Evolutionary conservation across 2,329 filamentous ascomycete genomes (phyloP).

Genomic region (Periconia digitata): DNA sequence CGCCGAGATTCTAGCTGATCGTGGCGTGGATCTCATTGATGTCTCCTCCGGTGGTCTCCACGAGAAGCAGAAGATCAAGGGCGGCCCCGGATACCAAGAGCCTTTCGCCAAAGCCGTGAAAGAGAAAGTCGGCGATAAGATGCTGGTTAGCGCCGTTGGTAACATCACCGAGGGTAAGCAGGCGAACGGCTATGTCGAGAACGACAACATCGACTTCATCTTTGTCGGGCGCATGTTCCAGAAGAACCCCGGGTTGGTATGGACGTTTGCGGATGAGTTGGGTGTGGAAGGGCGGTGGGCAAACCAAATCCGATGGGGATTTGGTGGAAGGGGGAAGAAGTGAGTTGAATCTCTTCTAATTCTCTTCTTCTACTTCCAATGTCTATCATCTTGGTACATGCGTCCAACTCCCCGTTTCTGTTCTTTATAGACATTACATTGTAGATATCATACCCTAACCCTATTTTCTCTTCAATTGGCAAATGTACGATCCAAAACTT

Average conservation of each 20-base stretch:
- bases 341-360: conserved; percentile 17
- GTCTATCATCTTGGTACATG: neutral
- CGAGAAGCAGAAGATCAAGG: conserved; percentile 60
- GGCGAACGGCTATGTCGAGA: conserved; percentile 50
- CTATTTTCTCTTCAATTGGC: neutral
- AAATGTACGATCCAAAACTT: neutral
- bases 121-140: conserved; percentile 67
- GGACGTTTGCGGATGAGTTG: conserved; percentile 71
- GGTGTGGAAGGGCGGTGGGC: conserved; percentile 72
- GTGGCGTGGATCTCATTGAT: conserved; percentile 81
- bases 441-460: neutral
- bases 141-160: conserved; percentile 76
- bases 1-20: conserved; percentile 66
- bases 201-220: conserved; percentile 63
- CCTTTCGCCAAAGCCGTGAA: conserved; percentile 73
- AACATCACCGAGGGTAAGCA: conserved; percentile 69
- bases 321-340: conserved; percentile 51
- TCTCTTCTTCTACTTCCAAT: neutral
- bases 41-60: conserved; percentile 76
- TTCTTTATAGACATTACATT: neutral
- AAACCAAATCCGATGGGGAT: conserved; percentile 68
- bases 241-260: conserved; percentile 77
- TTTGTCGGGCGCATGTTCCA: conserved; percentile 76
- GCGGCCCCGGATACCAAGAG: conserved; percentile 71
- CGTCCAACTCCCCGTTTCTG: neutral